These are phyloP conservation scores for Pulveroboletus sp. DNA, from an alignment of 768 basidiomycete species.

Conservation along the genomic window DNA sequence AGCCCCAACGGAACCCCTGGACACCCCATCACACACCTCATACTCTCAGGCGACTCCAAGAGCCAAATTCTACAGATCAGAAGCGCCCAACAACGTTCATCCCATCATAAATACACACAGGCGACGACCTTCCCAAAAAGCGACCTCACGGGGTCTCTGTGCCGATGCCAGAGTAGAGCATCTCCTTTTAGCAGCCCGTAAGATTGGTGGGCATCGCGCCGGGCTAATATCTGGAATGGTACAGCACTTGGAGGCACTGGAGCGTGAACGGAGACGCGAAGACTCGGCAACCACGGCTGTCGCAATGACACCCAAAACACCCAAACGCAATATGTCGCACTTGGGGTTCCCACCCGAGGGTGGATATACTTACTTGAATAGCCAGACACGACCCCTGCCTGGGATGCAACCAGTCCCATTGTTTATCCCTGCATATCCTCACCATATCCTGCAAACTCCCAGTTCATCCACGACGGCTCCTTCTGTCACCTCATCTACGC, in stretches of 20 bases:
- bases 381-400: conserved; percentile 21
- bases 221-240: conserved; percentile 50
- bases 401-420: conserved; percentile 31
- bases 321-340: conserved; percentile 29
- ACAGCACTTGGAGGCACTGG: conserved; percentile 32
- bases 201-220: conserved; percentile 58
- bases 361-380: conserved; percentile 28
- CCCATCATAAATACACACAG: conserved; percentile 11
- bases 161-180: conserved; percentile 71
- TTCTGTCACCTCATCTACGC: conserved; percentile 21
- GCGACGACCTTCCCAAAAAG: conserved; percentile 27
- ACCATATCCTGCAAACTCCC: conserved; percentile 27
- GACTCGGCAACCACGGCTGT: conserved; percentile 21
- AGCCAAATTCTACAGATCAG: conserved; percentile 20
- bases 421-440: conserved; percentile 27
- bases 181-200: conserved; percentile 66
- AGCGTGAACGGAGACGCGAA: conserved; percentile 25
- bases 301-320: conserved; percentile 23
- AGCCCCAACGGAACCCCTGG: conserved; percentile 13
- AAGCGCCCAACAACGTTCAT: conserved; percentile 10
- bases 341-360: conserved; percentile 18
- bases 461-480: conserved; percentile 30
- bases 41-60: conserved; percentile 20
- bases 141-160: conserved; percentile 31
- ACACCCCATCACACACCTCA: conserved; percentile 13